Conservation (phyloP, 108 stramenopile species). For the Nitzschia sp. region DNA sequence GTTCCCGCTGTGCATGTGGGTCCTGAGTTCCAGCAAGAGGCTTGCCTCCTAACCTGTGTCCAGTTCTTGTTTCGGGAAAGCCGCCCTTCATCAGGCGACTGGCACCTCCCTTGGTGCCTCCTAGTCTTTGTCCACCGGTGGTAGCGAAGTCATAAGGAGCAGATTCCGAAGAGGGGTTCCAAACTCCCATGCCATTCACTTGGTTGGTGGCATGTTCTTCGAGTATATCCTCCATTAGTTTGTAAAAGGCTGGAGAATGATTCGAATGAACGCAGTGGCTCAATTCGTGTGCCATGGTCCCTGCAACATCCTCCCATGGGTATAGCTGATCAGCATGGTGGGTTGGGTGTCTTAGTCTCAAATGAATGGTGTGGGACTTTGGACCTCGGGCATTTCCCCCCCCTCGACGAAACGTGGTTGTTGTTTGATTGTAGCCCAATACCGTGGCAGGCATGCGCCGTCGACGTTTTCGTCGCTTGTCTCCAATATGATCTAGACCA, state of each 20-base stretch:
- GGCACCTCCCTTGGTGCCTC: slow-evolving; percentile 19
- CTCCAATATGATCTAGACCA: slow-evolving; percentile 46
- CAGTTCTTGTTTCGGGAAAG: neutral
- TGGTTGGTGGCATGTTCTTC: slow-evolving; percentile 32
- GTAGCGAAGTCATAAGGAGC: neutral
- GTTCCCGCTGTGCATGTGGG: slow-evolving; percentile 13
- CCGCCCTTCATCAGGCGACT: slow-evolving; percentile 35
- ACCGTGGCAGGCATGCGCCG: slow-evolving; percentile 58
- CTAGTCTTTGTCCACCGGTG: slow-evolving; percentile 33
- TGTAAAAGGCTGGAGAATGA: slow-evolving; percentile 68
- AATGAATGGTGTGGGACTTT: slow-evolving; percentile 61
- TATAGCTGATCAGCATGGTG: slow-evolving; percentile 37
- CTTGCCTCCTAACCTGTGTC: slow-evolving; percentile 25
- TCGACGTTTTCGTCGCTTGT: slow-evolving; percentile 14
- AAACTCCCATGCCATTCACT: neutral
- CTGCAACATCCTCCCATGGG: slow-evolving; percentile 68
- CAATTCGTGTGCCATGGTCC: slow-evolving; percentile 83
- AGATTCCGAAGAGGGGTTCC: neutral
- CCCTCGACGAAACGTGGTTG: slow-evolving; percentile 24
- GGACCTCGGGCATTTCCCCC: neutral
- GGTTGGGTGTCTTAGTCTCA: slow-evolving; percentile 64
- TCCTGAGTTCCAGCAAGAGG: neutral
- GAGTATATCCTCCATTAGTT: slow-evolving; percentile 81
- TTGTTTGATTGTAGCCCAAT: slow-evolving; percentile 67
- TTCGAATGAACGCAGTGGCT: slow-evolving; percentile 62